Percentiles rank a stretch among this genome's conserved stretches.
Evolutionary conservation across 2,329 filamentous ascomycete species (phyloP).

Genomic region (Colletotrichum tanaceti): DNA sequence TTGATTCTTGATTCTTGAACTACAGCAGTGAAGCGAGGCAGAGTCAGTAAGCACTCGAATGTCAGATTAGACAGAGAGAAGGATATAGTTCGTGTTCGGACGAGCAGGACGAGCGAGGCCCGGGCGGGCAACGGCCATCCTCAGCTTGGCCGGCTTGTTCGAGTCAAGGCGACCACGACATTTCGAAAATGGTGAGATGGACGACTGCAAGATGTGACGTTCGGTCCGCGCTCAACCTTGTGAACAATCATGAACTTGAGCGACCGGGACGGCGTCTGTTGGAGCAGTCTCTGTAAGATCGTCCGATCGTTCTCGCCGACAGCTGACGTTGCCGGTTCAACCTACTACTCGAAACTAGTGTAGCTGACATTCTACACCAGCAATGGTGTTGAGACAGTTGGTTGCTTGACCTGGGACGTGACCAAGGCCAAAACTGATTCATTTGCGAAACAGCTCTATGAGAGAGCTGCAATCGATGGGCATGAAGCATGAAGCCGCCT

Average conservation of each 20-base stretch:
- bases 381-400: not conserved
- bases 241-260: not conserved
- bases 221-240: not conserved
- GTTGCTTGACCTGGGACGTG: not conserved
- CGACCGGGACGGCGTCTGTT: not conserved
- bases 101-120: not conserved
- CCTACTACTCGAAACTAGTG: not conserved
- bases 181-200: constrained; percentile 6
- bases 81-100: constrained; percentile 25
- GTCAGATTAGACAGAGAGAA: not conserved
- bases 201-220: not conserved
- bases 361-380: not conserved
- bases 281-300: not conserved
- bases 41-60: not conserved
- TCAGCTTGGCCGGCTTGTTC: not conserved
- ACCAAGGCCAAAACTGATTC: not conserved
- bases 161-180: constrained; percentile 7
- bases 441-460: not conserved
- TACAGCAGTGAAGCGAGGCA: not conserved
- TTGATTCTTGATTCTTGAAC: not conserved
- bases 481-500: constrained; percentile 16
- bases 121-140: not conserved
- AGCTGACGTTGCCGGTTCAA: not conserved
- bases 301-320: not conserved
- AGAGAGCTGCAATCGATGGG: not conserved